Evolutionary conservation across 441 rosid species (phyloP), one percentile per base, ranked within the genome.

Genomic region (Lepidium campestre): DNA sequence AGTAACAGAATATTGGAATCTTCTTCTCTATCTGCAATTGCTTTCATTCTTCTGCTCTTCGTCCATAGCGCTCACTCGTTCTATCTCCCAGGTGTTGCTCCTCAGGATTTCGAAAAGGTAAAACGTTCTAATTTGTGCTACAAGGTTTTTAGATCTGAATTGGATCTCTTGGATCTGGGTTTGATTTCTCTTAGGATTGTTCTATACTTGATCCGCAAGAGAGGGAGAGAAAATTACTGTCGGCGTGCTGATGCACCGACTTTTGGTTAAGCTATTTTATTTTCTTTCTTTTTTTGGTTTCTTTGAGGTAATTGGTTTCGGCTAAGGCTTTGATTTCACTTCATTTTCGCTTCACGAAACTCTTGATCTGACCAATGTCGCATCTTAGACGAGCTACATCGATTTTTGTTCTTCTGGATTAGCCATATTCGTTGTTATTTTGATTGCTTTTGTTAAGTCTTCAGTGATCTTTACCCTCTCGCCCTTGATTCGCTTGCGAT

Each of bases 1-100:
- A 61, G 67, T 62, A 57, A 76, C 55, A 67, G 77, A 49, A 4
- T 37, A 62, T 36, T 54, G 35, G 61, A 34, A 48, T 3, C 57
- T 23, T 2, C 44, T 32, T 49, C 40, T 70, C 22, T 65, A 70
- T 18, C 77, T 40, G 75, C 66, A 76, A 77, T 76, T 65, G 54
- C 73, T 1, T 45, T 82, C n/a, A 25, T 85, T 15, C 14, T 65
- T 25, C 62, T 86, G 23, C 75, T 78, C 56, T 75, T 75, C 42
- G 70, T 85, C 75, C 86, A 80, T 69, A 78, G 78, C 60, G 68
- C 66, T 22, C 66, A 74, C 76, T 80, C 81, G 70, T 81, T 85
- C 75, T 85, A 83, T 63, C 90, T 85, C 52, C 86, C 90, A 6
- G 83, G 89, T 53, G 86, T 83, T 46, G 88, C 88, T 37, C 90